Percentiles rank a stretch among this genome's conserved stretches.
phyloP scores from a whole-genome alignment of 345 rosid species.

The Euphorbia pulcherrima region DNA sequence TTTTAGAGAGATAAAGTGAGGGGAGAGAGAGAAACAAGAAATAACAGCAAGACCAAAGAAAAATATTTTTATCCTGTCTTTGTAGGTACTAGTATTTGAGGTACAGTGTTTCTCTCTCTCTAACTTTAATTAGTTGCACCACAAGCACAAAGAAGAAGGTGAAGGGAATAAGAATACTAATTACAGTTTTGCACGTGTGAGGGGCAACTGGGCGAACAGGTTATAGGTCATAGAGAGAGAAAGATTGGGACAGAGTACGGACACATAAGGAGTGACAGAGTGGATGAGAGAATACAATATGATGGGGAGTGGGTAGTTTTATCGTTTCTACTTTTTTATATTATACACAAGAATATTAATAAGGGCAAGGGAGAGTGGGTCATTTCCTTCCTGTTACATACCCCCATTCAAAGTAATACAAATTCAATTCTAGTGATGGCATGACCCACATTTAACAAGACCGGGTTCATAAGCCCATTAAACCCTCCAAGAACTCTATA shows the following conservation, averaged over 20 bases:
- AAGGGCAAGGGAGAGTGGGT: no score
- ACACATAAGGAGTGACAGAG: constrained; percentile 39
- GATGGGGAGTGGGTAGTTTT: constrained; percentile 49
- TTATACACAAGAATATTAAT: no score
- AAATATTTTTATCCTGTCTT: constrained; percentile 2
- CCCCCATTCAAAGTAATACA: no score
- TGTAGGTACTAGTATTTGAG: not conserved
- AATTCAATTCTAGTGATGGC: no score
- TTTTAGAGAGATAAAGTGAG: constrained; percentile 19
- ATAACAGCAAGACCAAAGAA: constrained; percentile 17
- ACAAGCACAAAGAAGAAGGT: constrained; percentile 11
- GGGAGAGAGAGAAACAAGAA: not conserved
- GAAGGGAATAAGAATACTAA: constrained; percentile 9
- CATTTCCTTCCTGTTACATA: no score
- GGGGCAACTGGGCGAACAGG: constrained; percentile 43
- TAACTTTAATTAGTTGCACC: constrained; percentile 67
- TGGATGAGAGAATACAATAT: constrained; percentile 36
- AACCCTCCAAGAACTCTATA: no score
- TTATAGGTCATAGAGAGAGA: constrained; percentile 28
- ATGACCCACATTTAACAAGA: no score
- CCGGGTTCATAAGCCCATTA: no score
- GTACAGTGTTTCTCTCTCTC: constrained; percentile 36
- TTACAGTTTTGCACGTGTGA: constrained; percentile 8
- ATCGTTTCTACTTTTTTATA: no score
- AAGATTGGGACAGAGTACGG: constrained; percentile 39